Evolutionary conservation across 805 yeast species (phyloP).

Genomic region (Candida orba): DNA sequence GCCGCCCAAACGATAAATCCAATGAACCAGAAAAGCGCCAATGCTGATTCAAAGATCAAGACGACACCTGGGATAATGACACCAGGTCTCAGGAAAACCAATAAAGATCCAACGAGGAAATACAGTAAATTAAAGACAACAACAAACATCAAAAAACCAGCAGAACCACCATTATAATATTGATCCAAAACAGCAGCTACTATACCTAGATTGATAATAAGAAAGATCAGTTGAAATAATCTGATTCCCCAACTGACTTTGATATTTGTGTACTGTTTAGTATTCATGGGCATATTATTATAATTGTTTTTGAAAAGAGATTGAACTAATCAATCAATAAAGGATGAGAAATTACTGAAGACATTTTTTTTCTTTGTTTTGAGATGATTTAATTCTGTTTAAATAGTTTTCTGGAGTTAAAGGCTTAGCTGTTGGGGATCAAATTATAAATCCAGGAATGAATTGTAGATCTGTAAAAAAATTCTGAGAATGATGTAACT

Average conservation of each 20-base stretch:
- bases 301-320: too few relatives aligned
- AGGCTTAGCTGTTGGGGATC: too few relatives aligned
- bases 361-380: too few relatives aligned
- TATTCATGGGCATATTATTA: not conserved
- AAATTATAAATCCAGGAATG: too few relatives aligned
- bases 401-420: too few relatives aligned
- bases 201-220: constrained; percentile 12
- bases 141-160: constrained; percentile 11
- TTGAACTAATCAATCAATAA: too few relatives aligned
- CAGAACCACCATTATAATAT: constrained; percentile 6
- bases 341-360: too few relatives aligned
- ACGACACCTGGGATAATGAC: constrained; percentile 12
- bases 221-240: constrained; percentile 8
- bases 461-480: too few relatives aligned
- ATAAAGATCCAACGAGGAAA: not conserved
- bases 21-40: constrained; percentile 13
- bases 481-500: too few relatives aligned
- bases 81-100: constrained; percentile 4
- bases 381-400: too few relatives aligned
- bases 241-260: constrained; percentile 10
- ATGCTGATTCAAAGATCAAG: constrained; percentile 8
- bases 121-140: constrained; percentile 10
- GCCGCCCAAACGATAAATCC: constrained; percentile 17
- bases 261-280: not conserved
- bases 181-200: constrained; percentile 7